Base-by-base conservation (phyloP, 495 filamentous ascomycete genomes). In the Usnea hakonensis region DNA sequence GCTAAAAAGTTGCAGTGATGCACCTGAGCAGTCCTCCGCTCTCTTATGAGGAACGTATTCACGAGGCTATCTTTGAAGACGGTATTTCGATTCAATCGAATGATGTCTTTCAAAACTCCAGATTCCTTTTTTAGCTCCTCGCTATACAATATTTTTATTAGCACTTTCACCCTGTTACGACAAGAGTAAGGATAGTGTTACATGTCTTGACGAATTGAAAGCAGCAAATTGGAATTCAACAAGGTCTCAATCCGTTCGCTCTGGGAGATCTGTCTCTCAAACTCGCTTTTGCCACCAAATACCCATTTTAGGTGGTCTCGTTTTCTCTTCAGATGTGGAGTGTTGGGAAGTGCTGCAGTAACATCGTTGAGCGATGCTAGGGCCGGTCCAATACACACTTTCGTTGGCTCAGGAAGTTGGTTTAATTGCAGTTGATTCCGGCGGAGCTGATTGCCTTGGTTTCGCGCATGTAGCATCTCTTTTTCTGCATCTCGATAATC, bases 221-320 rank as follows among this genome's bases (percentile, higher is more conserved):
- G 14, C 5, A 40, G 55, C 32, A 38, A 19, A n/a, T 21, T 13
- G n/a, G 36, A 21, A 7, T 1, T 57, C 14, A 26, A 4, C 19
- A 30, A 40, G 11, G 26, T 57, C 55, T 57, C 14, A 23, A 35
- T n/a, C 11, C 21, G 33, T 19, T 40, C 16, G 36, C 32, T 57
- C 9, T 57, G 55, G 16, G 35, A 21, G 23, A 41, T 33, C 6
- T 33, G 28, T 30, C 7, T 57, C 26, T 57, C 55, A 19, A 37
- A 21, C 7, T 28, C 11, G 3, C 8, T 14, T 26, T 41, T 57
- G 6, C 13, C 30, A 19, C 9, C 36, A 6, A 10, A 26, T 16
- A 16, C 44, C 59, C 59, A 61, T 61, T 55, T 10, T 6, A 61
- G 35, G 35, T 43, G 59, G 9, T 40, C 59, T 38, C n/a, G 30